A percentile compares a stretch with the other conserved stretches of the same genome.
Conservation (phyloP, 768 basidiomycete genomes). For the Amanita jacksonii region DNA sequence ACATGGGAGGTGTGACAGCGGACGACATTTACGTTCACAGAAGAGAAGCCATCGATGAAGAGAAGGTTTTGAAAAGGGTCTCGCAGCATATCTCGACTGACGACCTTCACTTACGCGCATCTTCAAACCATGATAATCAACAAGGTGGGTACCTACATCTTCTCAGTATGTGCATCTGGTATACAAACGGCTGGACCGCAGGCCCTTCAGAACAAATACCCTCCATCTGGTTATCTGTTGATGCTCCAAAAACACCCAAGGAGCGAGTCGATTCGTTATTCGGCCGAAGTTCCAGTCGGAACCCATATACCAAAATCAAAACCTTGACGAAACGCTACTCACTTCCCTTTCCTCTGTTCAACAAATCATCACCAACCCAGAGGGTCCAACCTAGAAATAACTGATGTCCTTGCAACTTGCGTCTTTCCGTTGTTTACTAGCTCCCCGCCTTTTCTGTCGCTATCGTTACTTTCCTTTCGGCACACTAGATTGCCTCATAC, state of each 20-base stretch:
- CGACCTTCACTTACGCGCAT: neutral
- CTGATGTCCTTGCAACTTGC: neutral
- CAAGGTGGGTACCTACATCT: neutral
- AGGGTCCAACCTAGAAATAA: neutral
- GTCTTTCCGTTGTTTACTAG: too few relatives aligned
- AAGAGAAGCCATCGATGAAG: neutral
- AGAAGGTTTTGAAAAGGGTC: neutral
- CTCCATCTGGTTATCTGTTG: slow-evolving; percentile 40
- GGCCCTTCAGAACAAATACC: slow-evolving; percentile 23
- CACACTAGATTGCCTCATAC: neutral
- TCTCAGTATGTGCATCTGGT: too few relatives aligned
- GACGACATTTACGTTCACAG: slow-evolving; percentile 8
- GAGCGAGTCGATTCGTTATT: slow-evolving; percentile 24
- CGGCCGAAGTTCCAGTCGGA: slow-evolving; percentile 17
- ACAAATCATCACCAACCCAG: slow-evolving; percentile 9
- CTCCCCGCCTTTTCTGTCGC: neutral
- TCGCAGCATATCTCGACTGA: slow-evolving; percentile 4
- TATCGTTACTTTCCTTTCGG: neutral
- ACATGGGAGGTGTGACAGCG: slow-evolving; percentile 1
- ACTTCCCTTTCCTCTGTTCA: slow-evolving; percentile 33
- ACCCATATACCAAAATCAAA: slow-evolving; percentile 30
- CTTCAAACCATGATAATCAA: neutral
- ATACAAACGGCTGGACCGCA: neutral
- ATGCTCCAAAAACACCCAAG: slow-evolving; percentile 25
- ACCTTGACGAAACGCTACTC: slow-evolving; percentile 42